Base-by-base conservation (phyloP, 2,329 filamentous ascomycete species). In the Ophiostoma pallidulum region DNA sequence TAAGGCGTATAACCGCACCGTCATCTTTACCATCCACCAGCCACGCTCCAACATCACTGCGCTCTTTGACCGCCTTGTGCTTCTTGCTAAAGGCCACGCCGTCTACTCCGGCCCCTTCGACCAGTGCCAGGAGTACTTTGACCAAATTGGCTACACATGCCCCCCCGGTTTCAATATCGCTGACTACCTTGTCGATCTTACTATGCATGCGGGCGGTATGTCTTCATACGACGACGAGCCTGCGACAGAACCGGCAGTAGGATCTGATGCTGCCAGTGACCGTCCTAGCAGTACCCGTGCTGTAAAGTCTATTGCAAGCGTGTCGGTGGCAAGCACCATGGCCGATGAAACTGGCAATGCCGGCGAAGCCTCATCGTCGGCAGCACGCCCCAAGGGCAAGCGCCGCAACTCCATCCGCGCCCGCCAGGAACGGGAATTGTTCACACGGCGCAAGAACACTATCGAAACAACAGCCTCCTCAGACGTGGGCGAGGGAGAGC, bases 91-190 rank as follows among this genome's bases (percentile, higher is more conserved):
- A 55, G 92, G 92, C 22, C 83, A 83, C 58, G 85, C 87, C 1
- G 92, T 98, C 8, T 98, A 94, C 64, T 97, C 92, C 3, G 92
- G 92, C 0, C 86, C 88, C 1, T 94, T 97, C 62, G 72, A 78
- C 2, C 82, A 82, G 54, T 98, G 92, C 61, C 92, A 98, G 63
- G 72, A 78, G 18, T 98, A 96, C 62, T 98, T 98, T 58, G 88
- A 96, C 60, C 76, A 80, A 40, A 82, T 95, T 52, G 94, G 92
- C 37, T 98, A 96, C 63, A 73, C 85, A 41, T 98, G 94, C 60
- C 92, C 92, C 10, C 84, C 90, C 20, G 94, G 94, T 2, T 98
- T 97, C 75, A 98, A 98, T 60, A 97, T 98, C 64, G 92, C 92
- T 4, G 92, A 98, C 63, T 98, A 96, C 60, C 77, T 98, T 5